A percentile compares a stretch with the other conserved stretches of the same genome.
phyloP scores from a whole-genome alignment of 768 basidiomycete genomes.

The Psilocybe tampanensis region DNA sequence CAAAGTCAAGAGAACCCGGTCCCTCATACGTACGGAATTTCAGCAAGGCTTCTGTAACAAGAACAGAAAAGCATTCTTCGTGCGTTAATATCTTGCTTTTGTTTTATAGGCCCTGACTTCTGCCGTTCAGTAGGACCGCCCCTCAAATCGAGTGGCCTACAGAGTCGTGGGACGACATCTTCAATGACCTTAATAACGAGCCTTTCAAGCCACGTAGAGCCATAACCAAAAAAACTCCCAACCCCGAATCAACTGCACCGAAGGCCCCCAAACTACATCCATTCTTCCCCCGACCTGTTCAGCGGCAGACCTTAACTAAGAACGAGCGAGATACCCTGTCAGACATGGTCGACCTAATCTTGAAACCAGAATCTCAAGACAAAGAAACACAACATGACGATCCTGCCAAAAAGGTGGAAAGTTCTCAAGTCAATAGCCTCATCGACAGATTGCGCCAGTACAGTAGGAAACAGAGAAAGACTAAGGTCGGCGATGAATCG shows the following conservation, averaged over 20 bases:
- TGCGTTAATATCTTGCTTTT: not conserved
- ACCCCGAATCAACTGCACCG: not conserved
- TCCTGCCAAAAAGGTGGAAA: conserved; percentile 5
- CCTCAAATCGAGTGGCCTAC: conserved; percentile 5
- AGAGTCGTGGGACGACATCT: conserved; percentile 16
- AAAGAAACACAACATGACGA: not conserved
- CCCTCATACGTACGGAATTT: not conserved
- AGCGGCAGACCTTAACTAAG: conserved; percentile 16
- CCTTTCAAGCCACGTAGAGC: not conserved
- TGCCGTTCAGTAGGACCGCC: not conserved
- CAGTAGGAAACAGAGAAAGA: conserved; percentile 57
- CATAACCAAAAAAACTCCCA: not conserved
- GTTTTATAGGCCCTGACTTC: not conserved
- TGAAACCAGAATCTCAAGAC: not conserved
- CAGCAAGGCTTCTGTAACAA: not conserved
- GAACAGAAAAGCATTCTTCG: not conserved
- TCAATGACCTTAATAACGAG: conserved; percentile 10
- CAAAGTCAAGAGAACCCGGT: not conserved
- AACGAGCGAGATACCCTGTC: not conserved
- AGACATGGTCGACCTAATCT: not conserved
- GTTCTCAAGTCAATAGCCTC: conserved; percentile 45
- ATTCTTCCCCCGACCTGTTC: conserved; percentile 2
- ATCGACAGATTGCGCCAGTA: conserved; percentile 58
- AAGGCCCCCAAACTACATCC: not conserved
- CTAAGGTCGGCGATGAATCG: conserved; percentile 30